phyloP scores from a whole-genome alignment of 257 asterid genomes.

The Solanum medicagineum region DNA sequence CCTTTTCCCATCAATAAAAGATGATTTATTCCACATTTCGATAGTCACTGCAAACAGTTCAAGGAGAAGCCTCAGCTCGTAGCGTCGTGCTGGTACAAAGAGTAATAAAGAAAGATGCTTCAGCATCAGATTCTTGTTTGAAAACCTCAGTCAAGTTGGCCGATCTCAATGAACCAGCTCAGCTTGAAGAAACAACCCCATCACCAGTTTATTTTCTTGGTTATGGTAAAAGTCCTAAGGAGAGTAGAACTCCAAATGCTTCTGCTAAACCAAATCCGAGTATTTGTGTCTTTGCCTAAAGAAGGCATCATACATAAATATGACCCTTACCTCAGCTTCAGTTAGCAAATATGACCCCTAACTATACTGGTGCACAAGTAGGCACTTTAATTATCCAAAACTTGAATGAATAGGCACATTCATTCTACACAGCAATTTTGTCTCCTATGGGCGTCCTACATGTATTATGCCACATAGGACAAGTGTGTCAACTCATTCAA shows the following conservation, averaged over 20 bases:
- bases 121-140: constrained; percentile 29
- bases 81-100: constrained; percentile 4
- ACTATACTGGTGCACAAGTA: no score
- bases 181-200: constrained; percentile 31
- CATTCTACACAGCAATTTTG: not conserved
- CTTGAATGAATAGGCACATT: no score
- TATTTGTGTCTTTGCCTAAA: constrained; percentile 12
- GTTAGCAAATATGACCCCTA: no score
- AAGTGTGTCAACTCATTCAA: no score
- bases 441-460: no score
- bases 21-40: not conserved
- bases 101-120: constrained; percentile 14
- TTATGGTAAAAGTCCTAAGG: constrained; percentile 28
- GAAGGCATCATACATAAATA: not conserved
- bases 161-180: constrained; percentile 79
- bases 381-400: no score
- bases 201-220: constrained; percentile 39
- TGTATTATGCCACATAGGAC: no score
- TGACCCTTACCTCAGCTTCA: no score
- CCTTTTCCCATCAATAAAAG: not conserved
- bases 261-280: constrained; percentile 21
- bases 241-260: constrained; percentile 19
- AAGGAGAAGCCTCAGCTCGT: not conserved
- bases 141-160: constrained; percentile 37
- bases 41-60: not conserved